Evolutionary conservation across 2,329 filamentous ascomycete species (phyloP).

Genomic region (Venturia asperata): DNA sequence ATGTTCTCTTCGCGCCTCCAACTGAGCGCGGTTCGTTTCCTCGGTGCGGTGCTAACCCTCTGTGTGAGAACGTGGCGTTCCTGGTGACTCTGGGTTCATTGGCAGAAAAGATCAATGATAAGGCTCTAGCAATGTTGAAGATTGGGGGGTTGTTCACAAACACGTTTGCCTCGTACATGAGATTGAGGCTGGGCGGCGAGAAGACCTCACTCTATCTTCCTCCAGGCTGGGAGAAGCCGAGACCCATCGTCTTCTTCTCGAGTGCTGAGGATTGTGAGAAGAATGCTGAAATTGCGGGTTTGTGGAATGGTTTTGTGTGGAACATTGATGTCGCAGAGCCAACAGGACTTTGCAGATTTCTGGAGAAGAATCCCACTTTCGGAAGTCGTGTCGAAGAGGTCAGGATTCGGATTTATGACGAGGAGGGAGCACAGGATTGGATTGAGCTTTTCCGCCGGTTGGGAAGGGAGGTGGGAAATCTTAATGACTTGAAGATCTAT

Average conservation of each 20-base stretch:
- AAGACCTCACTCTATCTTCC: neutral
- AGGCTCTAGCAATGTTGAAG: neutral
- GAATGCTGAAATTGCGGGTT: neutral
- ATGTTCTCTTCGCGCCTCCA: neutral
- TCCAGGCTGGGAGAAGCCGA: neutral
- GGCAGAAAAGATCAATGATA: neutral
- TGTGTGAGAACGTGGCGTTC: neutral
- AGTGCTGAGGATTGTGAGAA: neutral
- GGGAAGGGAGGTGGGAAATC: neutral
- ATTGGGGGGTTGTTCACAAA: neutral
- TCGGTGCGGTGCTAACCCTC: neutral
- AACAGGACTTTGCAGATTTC: neutral
- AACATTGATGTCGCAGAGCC: slow-evolving; percentile 1
- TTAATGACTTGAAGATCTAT: neutral
- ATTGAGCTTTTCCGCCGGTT: neutral
- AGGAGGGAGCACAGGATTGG: neutral
- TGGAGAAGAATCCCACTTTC: neutral
- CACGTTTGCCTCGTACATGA: neutral
- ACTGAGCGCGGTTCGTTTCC: neutral
- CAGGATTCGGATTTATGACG: neutral
- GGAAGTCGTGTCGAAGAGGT: neutral
- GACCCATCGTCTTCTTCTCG: neutral
- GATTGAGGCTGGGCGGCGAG: neutral
- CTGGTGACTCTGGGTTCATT: neutral
- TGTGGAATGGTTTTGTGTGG: neutral